Conservation (phyloP, 371 early-diverging fungal genomes). For the Chytridium lagenaria region DNA sequence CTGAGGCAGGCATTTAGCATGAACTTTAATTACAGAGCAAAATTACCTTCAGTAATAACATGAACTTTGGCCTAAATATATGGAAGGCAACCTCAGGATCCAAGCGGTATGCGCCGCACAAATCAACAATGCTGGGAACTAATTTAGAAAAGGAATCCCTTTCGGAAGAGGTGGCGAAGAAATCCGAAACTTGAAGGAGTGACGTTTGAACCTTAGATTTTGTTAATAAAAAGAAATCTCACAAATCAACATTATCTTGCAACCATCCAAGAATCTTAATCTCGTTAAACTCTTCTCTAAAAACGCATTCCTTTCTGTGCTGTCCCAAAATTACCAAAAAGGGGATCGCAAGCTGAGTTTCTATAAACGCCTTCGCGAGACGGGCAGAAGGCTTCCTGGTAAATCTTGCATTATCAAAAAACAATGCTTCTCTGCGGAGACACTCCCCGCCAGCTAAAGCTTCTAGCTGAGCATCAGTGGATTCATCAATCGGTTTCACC, state of each 20-base stretch:
- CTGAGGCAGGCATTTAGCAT: neutral
- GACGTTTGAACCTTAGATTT: slow-evolving; percentile 56
- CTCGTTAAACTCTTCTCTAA: slow-evolving; percentile 49
- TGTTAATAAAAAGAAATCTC: neutral
- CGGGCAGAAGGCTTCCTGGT: slow-evolving; percentile 60
- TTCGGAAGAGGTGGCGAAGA: slow-evolving; percentile 66
- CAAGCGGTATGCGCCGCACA: slow-evolving; percentile 65
- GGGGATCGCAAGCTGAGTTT: slow-evolving; percentile 61
- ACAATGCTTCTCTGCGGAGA: slow-evolving; percentile 58
- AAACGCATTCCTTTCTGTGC: slow-evolving; percentile 53
- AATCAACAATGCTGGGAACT: slow-evolving; percentile 65
- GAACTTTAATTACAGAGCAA: neutral
- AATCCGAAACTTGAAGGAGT: slow-evolving; percentile 70
- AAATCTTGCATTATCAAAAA: slow-evolving; percentile 50
- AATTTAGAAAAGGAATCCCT: slow-evolving; percentile 61
- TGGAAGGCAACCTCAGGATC: slow-evolving; percentile 78
- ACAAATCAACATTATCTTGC: slow-evolving; percentile 58
- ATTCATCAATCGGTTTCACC: slow-evolving; percentile 64
- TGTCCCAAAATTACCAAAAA: slow-evolving; percentile 68
- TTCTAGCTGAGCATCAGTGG: slow-evolving; percentile 60
- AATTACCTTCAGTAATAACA: slow-evolving; percentile 28
- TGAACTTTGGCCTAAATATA: slow-evolving; percentile 72
- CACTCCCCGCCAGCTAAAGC: slow-evolving; percentile 74
- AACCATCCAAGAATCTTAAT: slow-evolving; percentile 64
- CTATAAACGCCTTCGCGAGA: slow-evolving; percentile 65